phyloP scores from a whole-genome alignment of 1,284 basidiomycete species.

The Boletus smithii region DNA sequence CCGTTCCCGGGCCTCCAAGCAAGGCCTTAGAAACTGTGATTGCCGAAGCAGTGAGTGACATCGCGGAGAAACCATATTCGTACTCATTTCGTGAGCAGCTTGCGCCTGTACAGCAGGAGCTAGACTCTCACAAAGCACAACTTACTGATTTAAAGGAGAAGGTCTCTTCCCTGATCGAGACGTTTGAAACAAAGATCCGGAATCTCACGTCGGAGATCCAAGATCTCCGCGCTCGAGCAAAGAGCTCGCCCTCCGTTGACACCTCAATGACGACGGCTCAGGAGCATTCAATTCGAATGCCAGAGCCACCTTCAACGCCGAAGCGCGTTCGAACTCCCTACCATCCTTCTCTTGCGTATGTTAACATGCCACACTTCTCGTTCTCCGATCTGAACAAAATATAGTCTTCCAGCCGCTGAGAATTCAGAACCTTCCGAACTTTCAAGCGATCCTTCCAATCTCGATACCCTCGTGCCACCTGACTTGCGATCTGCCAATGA shows the following conservation, averaged over 20 bases:
- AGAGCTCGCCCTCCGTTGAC: slow-evolving; percentile 11
- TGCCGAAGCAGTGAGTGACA: slow-evolving; percentile 41
- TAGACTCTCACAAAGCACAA: slow-evolving; percentile 41
- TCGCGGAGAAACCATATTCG: neutral
- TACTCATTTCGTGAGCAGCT: slow-evolving; percentile 38
- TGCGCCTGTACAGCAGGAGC: slow-evolving; percentile 46
- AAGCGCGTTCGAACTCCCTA: slow-evolving; percentile 35
- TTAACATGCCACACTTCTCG: slow-evolving; percentile 3
- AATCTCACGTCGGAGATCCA: slow-evolving; percentile 34
- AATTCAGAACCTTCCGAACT: slow-evolving; percentile 18
- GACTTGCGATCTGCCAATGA: slow-evolving; percentile 21
- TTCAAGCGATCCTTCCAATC: slow-evolving; percentile 24
- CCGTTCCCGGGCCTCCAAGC: slow-evolving; percentile 15
- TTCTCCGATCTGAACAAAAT: slow-evolving; percentile 8
- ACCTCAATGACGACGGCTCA: slow-evolving; percentile 9
- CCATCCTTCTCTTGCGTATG: slow-evolving; percentile 27
- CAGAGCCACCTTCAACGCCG: slow-evolving; percentile 32
- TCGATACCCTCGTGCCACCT: slow-evolving; percentile 13
- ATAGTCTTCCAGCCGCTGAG: slow-evolving; percentile 23
- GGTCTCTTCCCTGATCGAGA: slow-evolving; percentile 30
- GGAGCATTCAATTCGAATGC: slow-evolving; percentile 24
- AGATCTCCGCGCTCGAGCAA: slow-evolving; percentile 22
- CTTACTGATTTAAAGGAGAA: slow-evolving; percentile 42
- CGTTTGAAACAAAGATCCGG: slow-evolving; percentile 37
- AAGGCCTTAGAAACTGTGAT: slow-evolving; percentile 30